Percentiles rank a stretch among this genome's conserved stretches.
Evolutionary conservation across 768 basidiomycete species (phyloP).

Genomic region (Mycena belliarum): DNA sequence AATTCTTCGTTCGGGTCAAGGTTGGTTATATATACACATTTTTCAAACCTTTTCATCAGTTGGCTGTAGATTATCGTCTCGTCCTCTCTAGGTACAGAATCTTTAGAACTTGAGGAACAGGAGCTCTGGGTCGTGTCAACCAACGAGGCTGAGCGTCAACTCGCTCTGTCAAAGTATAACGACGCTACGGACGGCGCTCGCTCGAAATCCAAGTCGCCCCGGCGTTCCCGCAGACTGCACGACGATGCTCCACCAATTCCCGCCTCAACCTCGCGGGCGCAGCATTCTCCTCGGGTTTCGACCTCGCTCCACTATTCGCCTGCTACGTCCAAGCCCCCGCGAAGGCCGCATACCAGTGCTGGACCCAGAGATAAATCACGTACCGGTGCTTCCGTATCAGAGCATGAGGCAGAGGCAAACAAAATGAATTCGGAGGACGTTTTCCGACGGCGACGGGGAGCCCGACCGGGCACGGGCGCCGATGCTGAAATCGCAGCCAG

Average conservation of each 20-base stretch:
- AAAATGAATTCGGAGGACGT: background rate
- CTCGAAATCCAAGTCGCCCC: slow-evolving; percentile 61
- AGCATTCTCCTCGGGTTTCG: slow-evolving; percentile 18
- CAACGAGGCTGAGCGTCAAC: slow-evolving; percentile 66
- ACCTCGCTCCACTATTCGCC: slow-evolving; percentile 24
- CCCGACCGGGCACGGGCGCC: slow-evolving; percentile 1
- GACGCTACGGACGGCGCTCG: slow-evolving; percentile 39
- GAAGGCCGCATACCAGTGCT: slow-evolving; percentile 75
- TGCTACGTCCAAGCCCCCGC: slow-evolving; percentile 33
- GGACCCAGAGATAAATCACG: slow-evolving; percentile 61
- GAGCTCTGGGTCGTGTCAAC: slow-evolving; percentile 70
- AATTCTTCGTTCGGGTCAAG: slow-evolving; percentile 73
- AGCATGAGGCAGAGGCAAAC: slow-evolving; percentile 11
- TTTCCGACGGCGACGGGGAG: slow-evolving; percentile 10
- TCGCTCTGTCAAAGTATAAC: slow-evolving; percentile 61
- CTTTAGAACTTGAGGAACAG: slow-evolving; percentile 67
- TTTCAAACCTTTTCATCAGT: slow-evolving; percentile 14
- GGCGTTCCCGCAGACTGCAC: slow-evolving; percentile 39
- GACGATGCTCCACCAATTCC: slow-evolving; percentile 37
- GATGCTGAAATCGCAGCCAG: background rate
- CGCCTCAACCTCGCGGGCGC: slow-evolving; percentile 38
- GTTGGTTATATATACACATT: slow-evolving; percentile 35
- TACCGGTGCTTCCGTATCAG: slow-evolving; percentile 22
- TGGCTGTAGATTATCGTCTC: slow-evolving; percentile 45
- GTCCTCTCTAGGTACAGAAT: slow-evolving; percentile 61